Base-by-base conservation (phyloP, 305 asterid genomes). In the Striga hermonthica region DNA sequence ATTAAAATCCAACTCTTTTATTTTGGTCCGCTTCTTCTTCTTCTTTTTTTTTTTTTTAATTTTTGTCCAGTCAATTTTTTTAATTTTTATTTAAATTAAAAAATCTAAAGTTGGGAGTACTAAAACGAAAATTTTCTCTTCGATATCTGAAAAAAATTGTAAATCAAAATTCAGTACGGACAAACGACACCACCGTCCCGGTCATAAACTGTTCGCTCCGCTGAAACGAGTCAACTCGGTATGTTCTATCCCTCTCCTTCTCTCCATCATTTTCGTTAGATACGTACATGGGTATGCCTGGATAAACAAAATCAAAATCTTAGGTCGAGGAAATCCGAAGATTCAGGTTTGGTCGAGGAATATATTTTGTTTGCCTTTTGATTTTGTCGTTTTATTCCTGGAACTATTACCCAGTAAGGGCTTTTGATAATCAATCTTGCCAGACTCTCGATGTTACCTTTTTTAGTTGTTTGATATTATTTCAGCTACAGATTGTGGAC, bases 201-300 rank as follows among this genome's bases (percentile, higher is more conserved):
- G 48, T 9, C 63, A 9, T 6, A 58, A 45, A 36, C 47, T 35
- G 62, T 36, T n/a, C 11, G 9, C 39, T 47, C 63, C 13, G 47
- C 63, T 58, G 12, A 57, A 57, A 38, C 62, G 44, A 57, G 59
- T 54, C 57, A 50, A 50, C 57, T 50, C 57, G 28, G 57, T 52
- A 48, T n/a, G 54, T 9, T 52, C 2, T 11, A 35, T 4, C 8
- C 7, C 31, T 15, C 57, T 16, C 9, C 3, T 35, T 52, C 11
- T 8, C 57, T 14, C 57, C 9, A 16, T 13, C 28, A 22, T 2
- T 22, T 22, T 2, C 2, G 31, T 22, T 1, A 22, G 31, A 22
- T 14, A 50, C 34, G 56, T 13, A 50, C 15, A 50, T 22, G 34
- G 16, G 28, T 53, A 53, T 52, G 0, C 5, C 14, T 50, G n/a